Evolutionary conservation across 2,329 filamentous ascomycete genomes (phyloP).

Genomic region (Fusarium sp.): DNA sequence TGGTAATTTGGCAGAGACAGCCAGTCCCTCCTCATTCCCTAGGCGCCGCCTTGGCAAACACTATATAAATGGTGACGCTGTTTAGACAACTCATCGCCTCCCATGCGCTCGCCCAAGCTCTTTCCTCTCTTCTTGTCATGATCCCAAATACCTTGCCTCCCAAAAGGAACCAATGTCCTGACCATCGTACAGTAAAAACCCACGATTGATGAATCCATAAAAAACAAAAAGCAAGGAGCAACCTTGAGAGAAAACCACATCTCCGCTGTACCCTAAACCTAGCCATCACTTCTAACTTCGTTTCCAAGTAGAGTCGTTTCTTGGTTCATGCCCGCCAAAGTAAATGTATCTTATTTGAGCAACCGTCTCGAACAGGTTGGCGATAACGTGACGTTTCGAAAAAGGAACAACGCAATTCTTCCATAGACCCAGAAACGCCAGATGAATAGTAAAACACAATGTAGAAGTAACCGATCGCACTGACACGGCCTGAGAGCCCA

Average conservation of each 20-base stretch:
- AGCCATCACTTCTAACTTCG: constrained; percentile 21
- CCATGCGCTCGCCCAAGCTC: constrained; percentile 13
- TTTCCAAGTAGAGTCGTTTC: constrained; percentile 10
- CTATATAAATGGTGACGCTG: constrained; percentile 12
- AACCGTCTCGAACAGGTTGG: constrained; percentile 4
- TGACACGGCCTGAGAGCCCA: constrained; percentile 24
- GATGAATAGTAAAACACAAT: constrained; percentile 26
- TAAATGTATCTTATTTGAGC: constrained; percentile 23
- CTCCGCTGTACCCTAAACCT: constrained; percentile 1
- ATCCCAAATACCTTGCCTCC: constrained; percentile 15
- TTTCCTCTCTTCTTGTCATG: constrained; percentile 19
- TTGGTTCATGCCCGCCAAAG: constrained; percentile 17
- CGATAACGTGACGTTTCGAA: constrained; percentile 12
- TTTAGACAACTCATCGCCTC: constrained; percentile 9
- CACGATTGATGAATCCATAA: constrained; percentile 1
- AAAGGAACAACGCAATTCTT: constrained; percentile 20
- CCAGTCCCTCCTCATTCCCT: constrained; percentile 11
- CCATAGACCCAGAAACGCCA: constrained; percentile 32
- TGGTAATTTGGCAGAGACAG: constrained; percentile 7
- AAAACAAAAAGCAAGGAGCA: constrained; percentile 10
- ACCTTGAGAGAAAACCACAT: constrained; percentile 6
- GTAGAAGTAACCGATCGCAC: constrained; percentile 6
- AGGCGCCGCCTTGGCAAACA: constrained; percentile 19
- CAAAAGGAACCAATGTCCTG: constrained; percentile 19
- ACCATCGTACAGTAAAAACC: constrained; percentile 8